Base-by-base conservation (phyloP, 441 rosid species). In the Manihot esculenta region DNA sequence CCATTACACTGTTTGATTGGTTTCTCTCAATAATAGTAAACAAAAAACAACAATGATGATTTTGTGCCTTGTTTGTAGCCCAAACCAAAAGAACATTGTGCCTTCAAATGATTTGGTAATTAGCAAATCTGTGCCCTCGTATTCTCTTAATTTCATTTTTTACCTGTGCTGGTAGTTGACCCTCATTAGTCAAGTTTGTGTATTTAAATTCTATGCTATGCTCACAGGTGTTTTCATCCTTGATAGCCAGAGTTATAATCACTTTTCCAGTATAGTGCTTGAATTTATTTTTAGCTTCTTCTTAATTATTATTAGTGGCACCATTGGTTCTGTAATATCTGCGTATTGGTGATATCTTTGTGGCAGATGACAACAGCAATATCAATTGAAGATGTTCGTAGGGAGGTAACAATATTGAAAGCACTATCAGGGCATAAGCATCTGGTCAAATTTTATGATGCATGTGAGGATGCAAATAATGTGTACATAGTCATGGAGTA, bases 401-500 rank as follows among this genome's bases (percentile, higher is more conserved):
- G 97, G 83, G 98, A 93, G 84, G 98, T 91, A 76, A 93, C 89
- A 78, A 83, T 93, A 70, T 74, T 91, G 85, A 91, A 84, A 84
- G 89, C 89, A 24, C 76, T 93, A 67, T 91, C 97, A n/a, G 98
- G 98, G 12, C 98, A 93, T 77, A 85, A 77, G 78, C 84, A 93
- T 85, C 80, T 93, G 63, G 82, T 91, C 81, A 85, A 89, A 81
- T 93, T 84, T 65, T 83, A 80, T 75, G 98, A 93, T 86, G 96
- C 97, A 74, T 93, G 88, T 71, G 98, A 93, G 81, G 98, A 93
- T 77, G 89, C 89, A 72, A 91, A 87, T 83, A 93, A 93, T 66
- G 94, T 93, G 56, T 93, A 93, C 90, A 90, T 93, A 70, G 96
- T 93, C 76, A 93, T 93, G 98, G 98, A 93, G 98, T 93, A 89